A percentile compares a stretch with the other conserved stretches of the same genome.
Evolutionary conservation across 2,329 filamentous ascomycete species (phyloP).

Genomic region (Trichoderma harzianum): DNA sequence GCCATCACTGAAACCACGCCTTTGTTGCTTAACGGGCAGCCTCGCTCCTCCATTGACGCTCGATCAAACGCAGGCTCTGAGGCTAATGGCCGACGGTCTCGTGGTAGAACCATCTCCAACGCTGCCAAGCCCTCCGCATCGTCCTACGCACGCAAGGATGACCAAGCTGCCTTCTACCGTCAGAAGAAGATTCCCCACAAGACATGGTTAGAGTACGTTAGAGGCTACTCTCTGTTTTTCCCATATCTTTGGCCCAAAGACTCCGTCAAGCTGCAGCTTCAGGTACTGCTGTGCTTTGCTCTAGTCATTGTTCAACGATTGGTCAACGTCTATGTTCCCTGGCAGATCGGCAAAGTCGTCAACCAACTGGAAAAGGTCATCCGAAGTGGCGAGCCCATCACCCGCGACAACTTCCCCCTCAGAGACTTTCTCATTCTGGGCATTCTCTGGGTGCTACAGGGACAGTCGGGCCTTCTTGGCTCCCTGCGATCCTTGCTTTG

Average conservation of each 20-base stretch:
- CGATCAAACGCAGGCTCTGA: constrained; percentile 27
- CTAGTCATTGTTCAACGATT: constrained; percentile 77
- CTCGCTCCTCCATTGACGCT: constrained; percentile 36
- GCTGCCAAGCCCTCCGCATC: constrained; percentile 36
- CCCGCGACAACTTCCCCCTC: constrained; percentile 34
- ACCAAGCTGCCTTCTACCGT: constrained; percentile 79
- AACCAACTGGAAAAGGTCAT: constrained; percentile 58
- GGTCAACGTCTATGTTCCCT: constrained; percentile 82
- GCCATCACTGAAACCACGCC: constrained; percentile 57
- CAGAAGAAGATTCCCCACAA: constrained; percentile 81
- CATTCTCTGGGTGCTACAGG: constrained; percentile 80
- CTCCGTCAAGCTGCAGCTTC: constrained; percentile 65
- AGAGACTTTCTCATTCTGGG: constrained; percentile 44
- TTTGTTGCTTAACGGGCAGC: constrained; percentile 54
- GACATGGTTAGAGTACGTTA: constrained; percentile 94
- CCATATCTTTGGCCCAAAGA: constrained; percentile 95
- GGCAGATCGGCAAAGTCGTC: constrained; percentile 78
- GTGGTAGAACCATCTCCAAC: constrained; percentile 37
- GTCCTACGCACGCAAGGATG: constrained; percentile 45
- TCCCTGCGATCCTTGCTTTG: constrained; percentile 80
- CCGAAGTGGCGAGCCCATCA: constrained; percentile 38
- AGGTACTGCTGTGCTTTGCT: constrained; percentile 77
- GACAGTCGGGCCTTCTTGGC: constrained; percentile 81
- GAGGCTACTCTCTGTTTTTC: constrained; percentile 90
- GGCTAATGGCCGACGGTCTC: constrained; percentile 31